phyloP scores from a whole-genome alignment of 2,329 filamentous ascomycete species.

The Fusarium lyarnte region DNA sequence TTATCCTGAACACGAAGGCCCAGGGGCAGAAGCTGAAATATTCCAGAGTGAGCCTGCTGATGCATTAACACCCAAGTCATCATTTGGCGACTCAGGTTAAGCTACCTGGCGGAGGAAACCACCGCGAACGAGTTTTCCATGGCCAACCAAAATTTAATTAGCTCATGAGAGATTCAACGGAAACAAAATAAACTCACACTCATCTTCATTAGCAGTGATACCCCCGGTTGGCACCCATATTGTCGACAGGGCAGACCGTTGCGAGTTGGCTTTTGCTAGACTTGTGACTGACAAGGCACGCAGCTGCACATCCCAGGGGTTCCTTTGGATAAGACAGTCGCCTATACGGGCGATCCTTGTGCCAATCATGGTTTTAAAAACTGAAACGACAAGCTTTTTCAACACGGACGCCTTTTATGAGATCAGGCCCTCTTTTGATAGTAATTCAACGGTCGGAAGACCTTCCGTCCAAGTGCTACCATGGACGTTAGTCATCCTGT shows the following conservation, averaged over 20 bases:
- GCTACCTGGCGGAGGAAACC: slow-evolving; percentile 78
- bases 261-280: slow-evolving; percentile 47
- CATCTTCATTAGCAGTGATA: slow-evolving; percentile 65
- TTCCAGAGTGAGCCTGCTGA: slow-evolving; percentile 79
- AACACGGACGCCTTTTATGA: background rate
- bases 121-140: slow-evolving; percentile 73
- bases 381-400: background rate
- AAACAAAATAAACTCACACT: slow-evolving; percentile 52
- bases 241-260: slow-evolving; percentile 65
- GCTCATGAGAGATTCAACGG: background rate
- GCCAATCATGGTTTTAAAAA: slow-evolving; percentile 23
- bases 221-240: slow-evolving; percentile 84
- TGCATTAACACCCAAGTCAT: slow-evolving; percentile 1
- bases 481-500: slow-evolving; percentile 8
- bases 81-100: slow-evolving; percentile 3
- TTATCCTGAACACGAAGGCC: slow-evolving; percentile 90
- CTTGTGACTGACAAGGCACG: slow-evolving; percentile 38
- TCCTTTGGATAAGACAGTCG: slow-evolving; percentile 11
- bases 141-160: slow-evolving; percentile 61
- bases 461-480: slow-evolving; percentile 1
- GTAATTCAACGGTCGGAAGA: slow-evolving; percentile 12
- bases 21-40: slow-evolving; percentile 91
- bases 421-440: slow-evolving; percentile 1
- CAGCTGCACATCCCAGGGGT: slow-evolving; percentile 11
- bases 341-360: slow-evolving; percentile 22